phyloP scores from a whole-genome alignment of 2,329 filamentous ascomycete species.

The Ophiostoma novo-ulmi region DNA sequence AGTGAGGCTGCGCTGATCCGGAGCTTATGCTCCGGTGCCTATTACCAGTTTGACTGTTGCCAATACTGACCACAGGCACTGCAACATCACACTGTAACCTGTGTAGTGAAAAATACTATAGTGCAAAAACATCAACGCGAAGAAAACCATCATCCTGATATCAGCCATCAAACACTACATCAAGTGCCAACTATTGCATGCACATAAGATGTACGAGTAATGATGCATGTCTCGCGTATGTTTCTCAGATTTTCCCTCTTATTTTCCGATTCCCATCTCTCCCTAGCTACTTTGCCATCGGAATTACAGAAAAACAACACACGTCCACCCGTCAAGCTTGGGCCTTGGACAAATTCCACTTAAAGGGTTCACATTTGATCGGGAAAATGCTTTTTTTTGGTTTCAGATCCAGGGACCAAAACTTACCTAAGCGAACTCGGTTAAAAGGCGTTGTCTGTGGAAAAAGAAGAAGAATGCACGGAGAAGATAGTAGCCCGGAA shows the following conservation, averaged over 20 bases:
- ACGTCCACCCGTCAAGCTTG: neutral
- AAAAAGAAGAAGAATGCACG: neutral
- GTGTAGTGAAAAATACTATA: too few relatives aligned
- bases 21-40: slow-evolving; percentile 7
- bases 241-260: neutral
- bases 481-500: neutral
- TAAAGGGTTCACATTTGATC: neutral
- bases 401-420: neutral
- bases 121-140: too few relatives aligned
- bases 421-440: neutral
- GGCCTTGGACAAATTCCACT: neutral
- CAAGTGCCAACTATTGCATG: neutral
- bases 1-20: slow-evolving; percentile 8
- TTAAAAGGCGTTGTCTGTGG: neutral
- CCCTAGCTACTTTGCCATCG: neutral
- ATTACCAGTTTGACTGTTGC: neutral
- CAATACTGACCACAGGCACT: neutral
- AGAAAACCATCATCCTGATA: neutral
- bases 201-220: neutral
- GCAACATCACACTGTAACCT: neutral
- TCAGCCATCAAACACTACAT: neutral
- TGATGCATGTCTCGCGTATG: neutral
- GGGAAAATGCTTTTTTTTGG: neutral
- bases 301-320: neutral
- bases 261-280: neutral